phyloP scores from a whole-genome alignment of 2,329 filamentous ascomycete species.

The Trichoderma endophyticum region DNA sequence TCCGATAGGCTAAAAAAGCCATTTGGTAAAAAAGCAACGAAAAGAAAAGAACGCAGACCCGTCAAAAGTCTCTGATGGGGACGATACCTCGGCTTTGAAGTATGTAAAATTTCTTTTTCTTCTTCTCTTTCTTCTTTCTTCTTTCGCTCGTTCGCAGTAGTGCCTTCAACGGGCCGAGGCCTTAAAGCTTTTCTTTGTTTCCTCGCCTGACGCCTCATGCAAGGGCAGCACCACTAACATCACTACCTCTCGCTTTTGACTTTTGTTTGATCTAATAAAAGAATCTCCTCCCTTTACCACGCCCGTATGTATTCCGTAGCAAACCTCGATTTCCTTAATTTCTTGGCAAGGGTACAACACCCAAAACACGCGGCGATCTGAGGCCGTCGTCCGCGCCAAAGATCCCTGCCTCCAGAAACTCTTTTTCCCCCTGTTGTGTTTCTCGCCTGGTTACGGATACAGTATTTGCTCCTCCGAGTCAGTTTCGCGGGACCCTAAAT shows the following conservation, averaged over 20 bases:
- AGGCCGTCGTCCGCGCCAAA: neutral
- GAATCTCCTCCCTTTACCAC: neutral
- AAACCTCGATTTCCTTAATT: neutral
- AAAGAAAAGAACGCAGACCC: neutral
- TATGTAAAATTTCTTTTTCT: neutral
- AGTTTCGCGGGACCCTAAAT: neutral
- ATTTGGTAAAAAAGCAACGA: neutral
- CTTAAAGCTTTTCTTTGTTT: neutral
- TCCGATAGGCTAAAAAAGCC: slow-evolving; percentile 1
- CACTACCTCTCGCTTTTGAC: neutral
- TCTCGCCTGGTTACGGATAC: neutral
- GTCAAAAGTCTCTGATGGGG: neutral
- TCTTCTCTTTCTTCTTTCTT: neutral
- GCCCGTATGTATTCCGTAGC: neutral
- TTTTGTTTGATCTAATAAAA: neutral
- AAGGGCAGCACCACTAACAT: neutral
- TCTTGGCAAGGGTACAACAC: slow-evolving; percentile 3
- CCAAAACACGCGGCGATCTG: neutral
- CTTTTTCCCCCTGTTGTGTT: neutral
- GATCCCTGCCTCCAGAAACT: neutral
- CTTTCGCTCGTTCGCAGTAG: neutral
- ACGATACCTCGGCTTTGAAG: neutral
- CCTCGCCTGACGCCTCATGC: neutral
- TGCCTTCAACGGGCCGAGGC: neutral
- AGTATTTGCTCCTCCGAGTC: neutral